Base-by-base conservation (phyloP, 1,284 basidiomycete genomes). In the Puccinia hordei region DNA sequence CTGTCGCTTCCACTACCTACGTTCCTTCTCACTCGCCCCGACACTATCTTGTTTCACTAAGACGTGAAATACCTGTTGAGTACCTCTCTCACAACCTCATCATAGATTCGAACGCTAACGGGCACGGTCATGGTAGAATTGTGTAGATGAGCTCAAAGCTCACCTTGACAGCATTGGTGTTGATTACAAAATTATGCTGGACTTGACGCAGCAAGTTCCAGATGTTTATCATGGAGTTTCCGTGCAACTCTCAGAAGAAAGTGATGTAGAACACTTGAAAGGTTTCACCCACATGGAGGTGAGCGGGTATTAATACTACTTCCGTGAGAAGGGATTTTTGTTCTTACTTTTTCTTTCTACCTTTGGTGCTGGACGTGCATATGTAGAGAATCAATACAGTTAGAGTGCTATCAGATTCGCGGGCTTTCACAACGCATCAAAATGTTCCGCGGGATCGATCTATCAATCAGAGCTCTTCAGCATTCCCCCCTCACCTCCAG, bases 401-500 rank as follows among this genome's bases (percentile, higher is more conserved):
- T 10, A 0, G 33, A 15, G 30, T 12, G 15, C 19, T 72, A 1
- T 41, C 38, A 12, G 38, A 6, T 12, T 22, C 22, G 22, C 69
- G 30, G 30, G 51, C 44, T 4, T 13, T 17, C 17, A 22, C 51
- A n/a, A 53, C 19, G 15, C 27, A 72, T 19, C 9, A 30, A 72
- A 55, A 22, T 5, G 33, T 35, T 22, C 19, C 17, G 15, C 17
- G 35, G 19, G 30, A 53, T 8, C 27, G 4, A 4, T 46, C 49
- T 2, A 24, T 55, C 19, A 55, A 51, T 24, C 24, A 19, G 10
- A 72, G 46, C 41, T 1, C 30, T n/a, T 30, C 44, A 2, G 2
- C 17, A 22, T 72, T 19, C 33, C 71, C 78, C 27, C 86, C 87
- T 35, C 89, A 89, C 5, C 85, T 89, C 83, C 88, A 88, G 81